Conservation (phyloP, 345 rosid genomes). For the Odontarrhena argentea region DNA sequence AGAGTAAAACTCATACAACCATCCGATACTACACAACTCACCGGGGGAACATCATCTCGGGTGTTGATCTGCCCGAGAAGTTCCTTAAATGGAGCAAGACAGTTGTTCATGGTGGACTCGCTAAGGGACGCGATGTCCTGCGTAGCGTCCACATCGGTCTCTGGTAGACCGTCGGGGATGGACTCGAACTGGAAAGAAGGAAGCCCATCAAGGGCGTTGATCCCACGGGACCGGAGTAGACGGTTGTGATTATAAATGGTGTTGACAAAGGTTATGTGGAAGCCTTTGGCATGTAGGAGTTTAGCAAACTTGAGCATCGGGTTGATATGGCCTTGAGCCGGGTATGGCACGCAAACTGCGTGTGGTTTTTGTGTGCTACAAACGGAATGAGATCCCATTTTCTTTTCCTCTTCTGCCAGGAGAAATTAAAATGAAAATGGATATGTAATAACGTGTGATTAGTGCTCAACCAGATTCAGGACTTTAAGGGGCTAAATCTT, state of each 20-base stretch:
- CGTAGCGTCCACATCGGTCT: neutral
- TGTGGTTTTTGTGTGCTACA: conserved; percentile 1
- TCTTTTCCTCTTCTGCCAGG: neutral
- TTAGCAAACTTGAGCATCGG: conserved; percentile 26
- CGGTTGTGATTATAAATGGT: conserved; percentile 14
- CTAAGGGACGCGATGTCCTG: conserved; percentile 18
- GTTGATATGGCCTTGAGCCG: conserved; percentile 26
- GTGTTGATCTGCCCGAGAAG: conserved; percentile 24
- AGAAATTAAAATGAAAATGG: neutral
- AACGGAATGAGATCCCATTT: neutral
- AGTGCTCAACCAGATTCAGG: neutral
- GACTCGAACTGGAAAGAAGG: conserved; percentile 16
- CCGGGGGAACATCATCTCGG: conserved; percentile 14
- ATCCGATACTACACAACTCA: conserved; percentile 29
- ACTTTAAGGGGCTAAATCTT: conserved; percentile 6
- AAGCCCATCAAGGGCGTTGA: neutral
- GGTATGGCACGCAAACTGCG: conserved; percentile 13
- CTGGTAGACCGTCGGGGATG: conserved; percentile 35
- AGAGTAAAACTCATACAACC: conserved; percentile 29
- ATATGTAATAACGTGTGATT: conserved; percentile 18
- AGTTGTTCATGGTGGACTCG: conserved; percentile 21
- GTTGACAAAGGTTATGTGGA: conserved; percentile 19
- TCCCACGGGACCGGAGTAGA: conserved; percentile 7
- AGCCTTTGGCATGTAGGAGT: conserved; percentile 19
- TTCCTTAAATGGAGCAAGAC: conserved; percentile 27